phyloP scores from a whole-genome alignment of 1,284 basidiomycete species.

The Peniophora sp. region DNA sequence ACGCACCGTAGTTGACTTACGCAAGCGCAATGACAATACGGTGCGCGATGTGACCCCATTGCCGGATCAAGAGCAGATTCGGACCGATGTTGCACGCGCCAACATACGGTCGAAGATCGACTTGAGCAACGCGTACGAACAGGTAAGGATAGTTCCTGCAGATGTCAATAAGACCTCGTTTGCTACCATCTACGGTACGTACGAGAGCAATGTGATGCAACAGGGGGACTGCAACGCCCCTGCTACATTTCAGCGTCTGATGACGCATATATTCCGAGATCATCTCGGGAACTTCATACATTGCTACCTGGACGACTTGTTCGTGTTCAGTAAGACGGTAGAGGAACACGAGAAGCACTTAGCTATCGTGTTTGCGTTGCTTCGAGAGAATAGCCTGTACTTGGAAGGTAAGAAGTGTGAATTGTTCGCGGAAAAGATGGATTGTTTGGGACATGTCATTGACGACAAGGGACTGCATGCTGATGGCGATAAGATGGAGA shows the following conservation, averaged over 20 bases:
- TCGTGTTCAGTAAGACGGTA: conserved; percentile 17
- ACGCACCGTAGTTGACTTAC: conserved; percentile 2
- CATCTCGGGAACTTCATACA: conserved; percentile 20
- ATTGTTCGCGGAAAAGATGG: conserved; percentile 13
- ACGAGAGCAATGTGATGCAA: conserved; percentile 21
- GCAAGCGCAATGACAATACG: conserved; percentile 20
- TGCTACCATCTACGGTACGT: conserved; percentile 17
- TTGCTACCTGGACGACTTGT: conserved; percentile 27
- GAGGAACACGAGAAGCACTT: conserved; percentile 23
- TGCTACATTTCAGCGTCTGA: conserved; percentile 24
- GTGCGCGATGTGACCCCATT: conserved; percentile 21
- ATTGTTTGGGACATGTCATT: conserved; percentile 23
- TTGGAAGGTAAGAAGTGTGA: conserved; percentile 16
- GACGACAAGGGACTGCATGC: conserved; percentile 19
- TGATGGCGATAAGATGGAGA: conserved; percentile 21
- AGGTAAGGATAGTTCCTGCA: conserved; percentile 13
- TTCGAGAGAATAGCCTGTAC: conserved; percentile 15
- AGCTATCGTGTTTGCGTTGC: conserved; percentile 13
- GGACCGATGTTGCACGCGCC: conserved; percentile 15
- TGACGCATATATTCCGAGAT: conserved; percentile 22
- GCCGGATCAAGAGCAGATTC: conserved; percentile 24
- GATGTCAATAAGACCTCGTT: conserved; percentile 16
- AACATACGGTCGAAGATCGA: conserved; percentile 20
- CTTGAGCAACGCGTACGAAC: conserved; percentile 21
- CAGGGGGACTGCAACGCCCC: conserved; percentile 26